Conservation (phyloP, 108 stramenopile species). For the Nitzschia sp. region DNA sequence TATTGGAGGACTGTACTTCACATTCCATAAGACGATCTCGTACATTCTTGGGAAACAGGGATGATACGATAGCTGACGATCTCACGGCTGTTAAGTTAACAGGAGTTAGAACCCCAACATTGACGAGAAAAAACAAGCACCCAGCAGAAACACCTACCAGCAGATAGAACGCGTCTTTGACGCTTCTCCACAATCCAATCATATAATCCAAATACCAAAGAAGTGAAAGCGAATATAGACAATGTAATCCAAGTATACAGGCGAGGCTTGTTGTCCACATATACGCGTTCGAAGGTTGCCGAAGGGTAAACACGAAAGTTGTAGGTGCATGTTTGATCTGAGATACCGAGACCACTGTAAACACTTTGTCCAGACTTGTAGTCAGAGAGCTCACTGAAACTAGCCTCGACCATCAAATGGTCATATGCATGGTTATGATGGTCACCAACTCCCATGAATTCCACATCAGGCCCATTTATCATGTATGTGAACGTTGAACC, state of each 20-base stretch:
- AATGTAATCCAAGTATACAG: neutral
- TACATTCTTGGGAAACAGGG: constrained; percentile 28
- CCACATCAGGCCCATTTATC: constrained; percentile 37
- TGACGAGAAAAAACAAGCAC: too few relatives aligned
- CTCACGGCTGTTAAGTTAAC: constrained; percentile 6
- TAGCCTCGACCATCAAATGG: constrained; percentile 3
- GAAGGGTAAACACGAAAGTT: too few relatives aligned
- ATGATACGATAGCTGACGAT: constrained; percentile 4
- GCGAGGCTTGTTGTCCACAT: neutral
- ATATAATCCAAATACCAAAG: constrained; percentile 5
- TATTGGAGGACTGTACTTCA: neutral
- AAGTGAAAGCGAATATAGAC: constrained; percentile 14
- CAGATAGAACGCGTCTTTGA: neutral
- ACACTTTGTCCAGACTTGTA: neutral
- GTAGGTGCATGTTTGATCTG: neutral
- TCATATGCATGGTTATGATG: constrained; percentile 47
- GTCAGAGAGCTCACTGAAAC: neutral
- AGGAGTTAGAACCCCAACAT: too few relatives aligned
- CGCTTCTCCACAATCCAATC: constrained; percentile 16
- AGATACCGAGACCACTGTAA: constrained; percentile 6
- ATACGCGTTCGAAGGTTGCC: too few relatives aligned
- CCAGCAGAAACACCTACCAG: too few relatives aligned
- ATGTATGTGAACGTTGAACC: constrained; percentile 39
- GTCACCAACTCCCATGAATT: constrained; percentile 49
- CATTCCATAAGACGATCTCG: constrained; percentile 11